These are phyloP conservation scores for Solanum sejunctum DNA, from an alignment of 257 asterid genomes.

Conservation along the genomic window DNA sequence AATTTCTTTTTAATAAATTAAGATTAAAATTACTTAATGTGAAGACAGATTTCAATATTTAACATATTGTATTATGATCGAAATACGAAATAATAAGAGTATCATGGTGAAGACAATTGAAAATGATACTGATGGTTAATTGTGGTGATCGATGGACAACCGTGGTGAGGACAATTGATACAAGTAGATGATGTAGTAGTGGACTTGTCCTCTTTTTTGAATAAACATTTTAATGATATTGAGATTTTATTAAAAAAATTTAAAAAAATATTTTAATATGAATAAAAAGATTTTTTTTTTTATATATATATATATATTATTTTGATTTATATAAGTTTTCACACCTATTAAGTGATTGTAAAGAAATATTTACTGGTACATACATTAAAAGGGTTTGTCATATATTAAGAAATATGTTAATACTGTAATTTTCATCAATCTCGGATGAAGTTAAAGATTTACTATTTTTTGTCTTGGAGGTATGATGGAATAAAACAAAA, in stretches of 20 bases:
- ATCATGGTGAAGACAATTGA: not conserved
- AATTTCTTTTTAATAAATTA: not conserved
- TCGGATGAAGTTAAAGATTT: too few species aligned
- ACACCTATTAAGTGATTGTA: not conserved
- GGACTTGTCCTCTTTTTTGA: not conserved
- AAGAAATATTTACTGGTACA: not conserved
- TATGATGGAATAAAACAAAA: too few species aligned
- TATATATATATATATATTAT: too few species aligned
- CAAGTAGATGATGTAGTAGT: not conserved
- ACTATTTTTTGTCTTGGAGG: too few species aligned
- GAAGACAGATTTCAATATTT: not conserved
- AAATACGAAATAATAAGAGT: too few species aligned
- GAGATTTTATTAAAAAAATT: not conserved
- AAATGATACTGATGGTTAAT: not conserved
- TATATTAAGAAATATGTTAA: not conserved
- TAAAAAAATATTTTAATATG: not conserved
- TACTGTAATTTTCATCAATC: too few species aligned
- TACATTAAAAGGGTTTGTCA: not conserved
- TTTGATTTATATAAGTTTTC: too few species aligned
- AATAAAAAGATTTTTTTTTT: not conserved
- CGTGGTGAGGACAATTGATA: not conserved
- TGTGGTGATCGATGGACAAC: not conserved
- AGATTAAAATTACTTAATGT: not conserved
- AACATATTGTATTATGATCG: too few species aligned
- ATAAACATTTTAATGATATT: not conserved